These are phyloP conservation scores for Neurospora terricola DNA, from an alignment of 495 filamentous ascomycete species.

Conservation along the genomic window DNA sequence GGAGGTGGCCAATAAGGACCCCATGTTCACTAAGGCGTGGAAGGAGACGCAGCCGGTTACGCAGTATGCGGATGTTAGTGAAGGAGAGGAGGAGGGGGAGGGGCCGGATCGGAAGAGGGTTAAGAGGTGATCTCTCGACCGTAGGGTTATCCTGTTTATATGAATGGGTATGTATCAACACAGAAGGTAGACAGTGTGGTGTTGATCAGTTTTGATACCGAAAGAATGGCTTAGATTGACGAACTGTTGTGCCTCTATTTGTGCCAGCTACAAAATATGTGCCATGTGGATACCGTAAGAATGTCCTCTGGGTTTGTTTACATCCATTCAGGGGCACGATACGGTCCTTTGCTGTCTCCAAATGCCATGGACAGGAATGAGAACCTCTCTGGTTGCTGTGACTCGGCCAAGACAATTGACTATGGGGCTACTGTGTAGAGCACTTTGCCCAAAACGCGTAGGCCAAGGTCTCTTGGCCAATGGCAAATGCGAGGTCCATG, in stretches of 20 bases:
- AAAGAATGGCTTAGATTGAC: not conserved
- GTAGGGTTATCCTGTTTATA: not conserved
- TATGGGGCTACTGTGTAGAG: not conserved
- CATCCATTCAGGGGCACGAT: not conserved
- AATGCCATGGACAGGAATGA: not conserved
- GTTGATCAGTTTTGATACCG: not conserved
- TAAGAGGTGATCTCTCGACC: slow-evolving; percentile 23
- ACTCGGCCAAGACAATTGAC: not conserved
- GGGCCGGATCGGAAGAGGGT: slow-evolving; percentile 58
- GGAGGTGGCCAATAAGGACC: slow-evolving; percentile 85
- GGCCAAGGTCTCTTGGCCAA: not conserved
- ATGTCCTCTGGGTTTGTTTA: not conserved
- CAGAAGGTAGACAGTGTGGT: not conserved
- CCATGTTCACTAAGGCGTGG: slow-evolving; percentile 90
- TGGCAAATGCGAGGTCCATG: not conserved
- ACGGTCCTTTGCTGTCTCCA: not conserved
- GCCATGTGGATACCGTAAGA: not conserved
- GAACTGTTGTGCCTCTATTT: not conserved
- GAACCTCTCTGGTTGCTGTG: not conserved
- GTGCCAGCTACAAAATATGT: not conserved
- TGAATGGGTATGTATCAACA: not conserved
- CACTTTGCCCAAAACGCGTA: not conserved
- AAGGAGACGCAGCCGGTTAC: slow-evolving; percentile 85
- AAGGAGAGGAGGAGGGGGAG: slow-evolving; percentile 58
- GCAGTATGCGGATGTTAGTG: slow-evolving; percentile 86